Evolutionary conservation across 2,329 filamentous ascomycete genomes (phyloP).

Genomic region (Rosellinia necatrix): DNA sequence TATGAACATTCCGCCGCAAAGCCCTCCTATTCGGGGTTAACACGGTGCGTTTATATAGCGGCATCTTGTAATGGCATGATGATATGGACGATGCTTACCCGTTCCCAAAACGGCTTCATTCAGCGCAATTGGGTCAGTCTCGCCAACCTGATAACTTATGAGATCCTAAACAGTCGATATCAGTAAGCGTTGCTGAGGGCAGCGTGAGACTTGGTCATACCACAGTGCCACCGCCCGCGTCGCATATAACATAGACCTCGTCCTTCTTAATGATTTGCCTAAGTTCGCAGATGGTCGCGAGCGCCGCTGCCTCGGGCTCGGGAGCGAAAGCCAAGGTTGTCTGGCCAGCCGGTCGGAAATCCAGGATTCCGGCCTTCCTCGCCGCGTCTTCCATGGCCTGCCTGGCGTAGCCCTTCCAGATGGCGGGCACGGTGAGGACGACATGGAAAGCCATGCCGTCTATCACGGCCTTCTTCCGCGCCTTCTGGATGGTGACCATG

Average conservation of each 20-base stretch:
- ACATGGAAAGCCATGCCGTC: slow-evolving; percentile 28
- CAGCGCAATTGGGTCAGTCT: not conserved
- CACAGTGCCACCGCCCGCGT: slow-evolving; percentile 38
- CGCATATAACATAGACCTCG: slow-evolving; percentile 31
- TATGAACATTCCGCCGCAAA: slow-evolving; percentile 16
- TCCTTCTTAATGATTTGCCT: not conserved
- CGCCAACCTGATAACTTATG: slow-evolving; percentile 27
- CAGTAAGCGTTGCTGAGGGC: too few species aligned
- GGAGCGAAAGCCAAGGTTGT: slow-evolving; percentile 31
- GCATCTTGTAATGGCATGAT: too few species aligned
- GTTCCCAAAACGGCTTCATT: slow-evolving; percentile 6
- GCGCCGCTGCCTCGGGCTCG: slow-evolving; percentile 37
- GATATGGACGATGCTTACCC: not conserved
- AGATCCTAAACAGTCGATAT: too few species aligned
- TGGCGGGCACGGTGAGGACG: slow-evolving; percentile 38
- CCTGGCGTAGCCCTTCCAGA: slow-evolving; percentile 36
- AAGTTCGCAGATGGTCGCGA: slow-evolving; percentile 28
- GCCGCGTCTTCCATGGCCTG: slow-evolving; percentile 32
- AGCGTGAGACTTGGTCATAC: slow-evolving; percentile 10
- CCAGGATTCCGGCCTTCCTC: slow-evolving; percentile 30
- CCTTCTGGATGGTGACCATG: slow-evolving; percentile 25
- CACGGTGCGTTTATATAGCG: not conserved
- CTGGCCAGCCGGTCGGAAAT: slow-evolving; percentile 20
- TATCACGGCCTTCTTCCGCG: slow-evolving; percentile 21
- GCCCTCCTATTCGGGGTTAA: not conserved